phyloP scores from a whole-genome alignment of 352 stramenopile species.

The Aphanomyces invadans region DNA sequence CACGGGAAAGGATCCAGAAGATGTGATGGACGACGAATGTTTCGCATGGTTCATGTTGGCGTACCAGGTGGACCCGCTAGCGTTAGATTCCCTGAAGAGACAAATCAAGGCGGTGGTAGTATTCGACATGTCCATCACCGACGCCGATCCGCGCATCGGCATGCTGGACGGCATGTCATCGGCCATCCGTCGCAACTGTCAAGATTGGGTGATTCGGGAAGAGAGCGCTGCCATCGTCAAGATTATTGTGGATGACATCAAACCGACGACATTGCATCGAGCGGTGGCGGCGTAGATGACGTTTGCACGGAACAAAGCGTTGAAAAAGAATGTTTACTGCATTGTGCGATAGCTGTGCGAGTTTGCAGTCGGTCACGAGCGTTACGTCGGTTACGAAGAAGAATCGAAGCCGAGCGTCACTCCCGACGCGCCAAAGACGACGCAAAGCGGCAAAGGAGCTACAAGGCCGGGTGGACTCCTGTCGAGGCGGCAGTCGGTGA shows the following conservation, averaged over 20 bases:
- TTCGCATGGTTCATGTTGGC: neutral
- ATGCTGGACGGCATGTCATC: neutral
- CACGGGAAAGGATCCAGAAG: neutral
- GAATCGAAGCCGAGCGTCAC: neutral
- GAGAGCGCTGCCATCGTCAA: neutral
- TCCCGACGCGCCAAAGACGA: neutral
- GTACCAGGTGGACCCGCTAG: neutral
- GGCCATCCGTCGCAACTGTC: neutral
- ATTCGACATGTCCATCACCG: neutral
- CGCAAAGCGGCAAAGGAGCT: neutral
- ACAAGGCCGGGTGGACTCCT: neutral
- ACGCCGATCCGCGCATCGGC: neutral
- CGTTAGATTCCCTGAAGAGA: neutral
- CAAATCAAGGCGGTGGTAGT: neutral
- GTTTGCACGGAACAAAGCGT: slow-evolving; percentile 6
- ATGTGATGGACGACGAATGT: neutral
- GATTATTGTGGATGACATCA: slow-evolving; percentile 7
- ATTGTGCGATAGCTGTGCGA: slow-evolving; percentile 6
- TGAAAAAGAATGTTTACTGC: neutral
- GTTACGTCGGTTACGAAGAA: slow-evolving; percentile 5
- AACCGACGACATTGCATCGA: neutral
- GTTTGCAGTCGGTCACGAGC: neutral
- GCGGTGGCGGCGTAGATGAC: slow-evolving; percentile 1
- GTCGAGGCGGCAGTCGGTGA: neutral
- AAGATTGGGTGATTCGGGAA: slow-evolving; percentile 3